Evolutionary conservation across 2,329 filamentous ascomycete species (phyloP).

Genomic region (Cladorrhinum sp.): DNA sequence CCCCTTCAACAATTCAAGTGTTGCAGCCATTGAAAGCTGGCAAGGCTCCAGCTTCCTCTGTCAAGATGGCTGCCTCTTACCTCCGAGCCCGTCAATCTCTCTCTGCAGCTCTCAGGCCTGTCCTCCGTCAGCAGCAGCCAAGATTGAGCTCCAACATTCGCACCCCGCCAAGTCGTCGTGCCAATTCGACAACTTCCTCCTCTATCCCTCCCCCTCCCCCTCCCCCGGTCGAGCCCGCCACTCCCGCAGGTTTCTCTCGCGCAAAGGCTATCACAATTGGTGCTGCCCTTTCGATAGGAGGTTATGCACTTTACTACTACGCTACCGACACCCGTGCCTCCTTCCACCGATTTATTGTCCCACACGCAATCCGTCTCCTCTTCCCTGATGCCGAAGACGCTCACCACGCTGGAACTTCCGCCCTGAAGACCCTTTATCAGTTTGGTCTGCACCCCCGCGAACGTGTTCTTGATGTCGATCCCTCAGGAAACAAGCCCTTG

Average conservation of each 20-base stretch:
- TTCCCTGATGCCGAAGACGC: slow-evolving; percentile 84
- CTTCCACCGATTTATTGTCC: slow-evolving; percentile 64
- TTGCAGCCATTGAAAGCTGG: slow-evolving; percentile 35
- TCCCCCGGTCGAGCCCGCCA: slow-evolving; percentile 15
- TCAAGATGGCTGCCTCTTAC: slow-evolving; percentile 33
- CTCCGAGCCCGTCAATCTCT: slow-evolving; percentile 29
- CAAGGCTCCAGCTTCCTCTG: slow-evolving; percentile 26
- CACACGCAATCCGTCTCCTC: slow-evolving; percentile 62
- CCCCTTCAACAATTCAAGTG: slow-evolving; percentile 5
- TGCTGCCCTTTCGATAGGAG: slow-evolving; percentile 40
- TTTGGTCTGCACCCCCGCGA: slow-evolving; percentile 81
- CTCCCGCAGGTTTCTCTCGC: slow-evolving; percentile 23
- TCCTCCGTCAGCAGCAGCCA: slow-evolving; percentile 12
- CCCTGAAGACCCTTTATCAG: slow-evolving; percentile 69
- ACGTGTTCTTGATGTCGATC: slow-evolving; percentile 42
- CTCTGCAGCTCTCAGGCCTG: slow-evolving; percentile 25
- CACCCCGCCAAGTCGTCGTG: slow-evolving; percentile 18
- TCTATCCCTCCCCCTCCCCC: slow-evolving; percentile 22
- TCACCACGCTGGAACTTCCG: slow-evolving; percentile 73
- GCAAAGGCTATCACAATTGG: slow-evolving; percentile 41
- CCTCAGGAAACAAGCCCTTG: slow-evolving; percentile 36
- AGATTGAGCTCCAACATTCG: slow-evolving; percentile 11
- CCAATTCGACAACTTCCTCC: slow-evolving; percentile 19
- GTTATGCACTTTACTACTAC: slow-evolving; percentile 60
- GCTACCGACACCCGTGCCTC: slow-evolving; percentile 72